Percentiles rank a stretch among this genome's conserved stretches.
phyloP scores from a whole-genome alignment of 2,329 filamentous ascomycete genomes.

The Aureobasidium lini region DNA sequence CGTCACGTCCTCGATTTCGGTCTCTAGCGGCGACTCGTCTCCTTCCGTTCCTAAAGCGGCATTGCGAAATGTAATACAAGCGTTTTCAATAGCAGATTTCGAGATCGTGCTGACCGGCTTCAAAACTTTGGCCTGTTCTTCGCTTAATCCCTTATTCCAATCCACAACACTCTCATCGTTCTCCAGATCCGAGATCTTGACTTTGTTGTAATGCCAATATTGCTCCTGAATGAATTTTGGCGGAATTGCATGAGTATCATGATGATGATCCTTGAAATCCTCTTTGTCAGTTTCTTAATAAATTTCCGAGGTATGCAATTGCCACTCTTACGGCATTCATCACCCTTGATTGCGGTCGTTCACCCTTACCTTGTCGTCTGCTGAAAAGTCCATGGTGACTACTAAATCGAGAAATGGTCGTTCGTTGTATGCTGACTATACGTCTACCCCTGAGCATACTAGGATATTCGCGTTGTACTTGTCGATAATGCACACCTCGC shows the following conservation, averaged over 20 bases:
- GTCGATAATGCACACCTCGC: neutral
- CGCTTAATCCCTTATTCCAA: slow-evolving; percentile 13
- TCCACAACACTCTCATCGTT: slow-evolving; percentile 13
- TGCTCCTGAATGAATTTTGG: slow-evolving; percentile 16
- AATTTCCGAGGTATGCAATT: neutral
- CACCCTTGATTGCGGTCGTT: neutral
- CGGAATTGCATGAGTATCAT: slow-evolving; percentile 16
- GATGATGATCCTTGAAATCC: slow-evolving; percentile 9
- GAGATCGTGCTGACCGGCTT: slow-evolving; percentile 11
- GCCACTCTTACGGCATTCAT: neutral
- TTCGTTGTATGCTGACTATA: neutral
- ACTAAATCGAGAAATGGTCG: neutral
- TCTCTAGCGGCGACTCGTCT: neutral
- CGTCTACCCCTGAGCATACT: slow-evolving; percentile 2
- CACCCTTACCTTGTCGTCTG: slow-evolving; percentile 12
- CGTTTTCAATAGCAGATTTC: slow-evolving; percentile 2
- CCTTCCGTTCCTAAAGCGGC: slow-evolving; percentile 5
- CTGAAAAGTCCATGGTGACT: slow-evolving; percentile 10
- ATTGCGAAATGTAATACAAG: slow-evolving; percentile 15
- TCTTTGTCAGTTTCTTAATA: neutral
- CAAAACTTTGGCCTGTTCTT: slow-evolving; percentile 10
- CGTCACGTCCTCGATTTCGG: slow-evolving; percentile 21
- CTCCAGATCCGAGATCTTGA: slow-evolving; percentile 16
- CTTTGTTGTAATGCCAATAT: slow-evolving; percentile 18
- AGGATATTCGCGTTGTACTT: neutral